Evolutionary conservation across 331 rosid genomes (phyloP).

Genomic region (Pyrus hybrid): DNA sequence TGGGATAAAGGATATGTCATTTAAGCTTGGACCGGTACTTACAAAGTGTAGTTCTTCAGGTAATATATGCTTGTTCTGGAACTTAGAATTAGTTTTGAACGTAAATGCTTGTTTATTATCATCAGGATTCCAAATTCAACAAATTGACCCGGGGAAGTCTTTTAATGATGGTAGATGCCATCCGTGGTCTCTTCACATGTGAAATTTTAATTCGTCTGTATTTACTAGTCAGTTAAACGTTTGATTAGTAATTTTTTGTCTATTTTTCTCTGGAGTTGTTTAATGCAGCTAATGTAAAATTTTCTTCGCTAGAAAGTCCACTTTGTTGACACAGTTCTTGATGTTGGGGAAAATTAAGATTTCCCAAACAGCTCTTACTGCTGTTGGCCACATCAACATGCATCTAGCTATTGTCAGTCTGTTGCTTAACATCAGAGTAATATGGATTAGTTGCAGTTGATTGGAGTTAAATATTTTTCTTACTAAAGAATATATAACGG

Average conservation of each 20-base stretch:
- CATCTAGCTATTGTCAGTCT: neutral
- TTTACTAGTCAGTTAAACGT: neutral
- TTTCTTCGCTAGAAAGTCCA: neutral
- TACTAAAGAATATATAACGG: neutral
- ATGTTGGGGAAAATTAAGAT: neutral
- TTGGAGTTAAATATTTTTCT: neutral
- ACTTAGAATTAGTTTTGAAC: neutral
- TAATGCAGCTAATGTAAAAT: neutral
- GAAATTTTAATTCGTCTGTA: neutral
- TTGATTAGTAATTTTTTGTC: neutral
- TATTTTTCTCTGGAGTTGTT: neutral
- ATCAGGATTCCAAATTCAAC: neutral
- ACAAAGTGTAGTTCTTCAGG: constrained; percentile 53
- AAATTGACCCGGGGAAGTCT: neutral
- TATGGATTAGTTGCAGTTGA: neutral
- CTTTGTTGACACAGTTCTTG: neutral
- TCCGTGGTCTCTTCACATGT: neutral
- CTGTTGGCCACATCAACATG: neutral
- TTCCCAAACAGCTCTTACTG: neutral
- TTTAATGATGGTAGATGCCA: neutral
- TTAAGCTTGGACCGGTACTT: constrained; percentile 42
- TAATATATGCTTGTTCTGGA: constrained; percentile 10
- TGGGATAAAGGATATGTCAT: constrained; percentile 41
- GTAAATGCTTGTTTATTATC: neutral
- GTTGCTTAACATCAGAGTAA: neutral